These are phyloP conservation scores for Parasarocladium wereldwijsianum DNA, from an alignment of 2,329 filamentous ascomycete species.

Conservation along the genomic window DNA sequence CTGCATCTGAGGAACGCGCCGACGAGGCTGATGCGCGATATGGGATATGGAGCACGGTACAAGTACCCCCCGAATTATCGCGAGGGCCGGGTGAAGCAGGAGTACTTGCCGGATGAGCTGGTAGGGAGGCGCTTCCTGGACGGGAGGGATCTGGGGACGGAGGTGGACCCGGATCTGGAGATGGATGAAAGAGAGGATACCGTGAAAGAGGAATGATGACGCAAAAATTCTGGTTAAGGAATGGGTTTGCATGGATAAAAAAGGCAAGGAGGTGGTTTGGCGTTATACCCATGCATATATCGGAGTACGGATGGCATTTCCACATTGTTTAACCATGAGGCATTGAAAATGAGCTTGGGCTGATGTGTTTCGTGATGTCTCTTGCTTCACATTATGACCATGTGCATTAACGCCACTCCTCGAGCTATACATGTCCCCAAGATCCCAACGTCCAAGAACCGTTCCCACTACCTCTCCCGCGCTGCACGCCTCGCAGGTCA, in stretches of 20 bases:
- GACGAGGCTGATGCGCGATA: conserved; percentile 80
- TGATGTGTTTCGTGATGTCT: too few relatives aligned
- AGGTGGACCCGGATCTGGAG: conserved; percentile 55
- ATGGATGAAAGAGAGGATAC: too few relatives aligned
- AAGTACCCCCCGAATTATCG: conserved; percentile 92
- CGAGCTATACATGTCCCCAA: conserved; percentile 44
- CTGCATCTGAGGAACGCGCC: conserved; percentile 84
- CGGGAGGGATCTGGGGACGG: conserved; percentile 62
- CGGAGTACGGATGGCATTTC: too few relatives aligned
- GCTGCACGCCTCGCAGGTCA: conserved; percentile 39
- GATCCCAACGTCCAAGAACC: conserved; percentile 48
- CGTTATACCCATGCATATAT: too few relatives aligned
- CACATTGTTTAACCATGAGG: too few relatives aligned
- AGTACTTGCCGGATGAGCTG: conserved; percentile 75
- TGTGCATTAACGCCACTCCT: conserved; percentile 6
- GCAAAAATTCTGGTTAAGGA: too few relatives aligned
- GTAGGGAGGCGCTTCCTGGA: conserved; percentile 62
- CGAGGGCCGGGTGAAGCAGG: conserved; percentile 69
- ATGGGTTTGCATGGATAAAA: too few relatives aligned
- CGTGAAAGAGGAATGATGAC: too few relatives aligned
- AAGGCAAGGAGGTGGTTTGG: too few relatives aligned
- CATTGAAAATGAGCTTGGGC: too few relatives aligned
- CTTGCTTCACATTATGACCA: too few relatives aligned
- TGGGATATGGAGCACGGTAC: conserved; percentile 82
- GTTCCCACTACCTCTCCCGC: too few relatives aligned